phyloP scores from a whole-genome alignment of 2,329 filamentous ascomycete species.

The Fusarium brachygibbosum region DNA sequence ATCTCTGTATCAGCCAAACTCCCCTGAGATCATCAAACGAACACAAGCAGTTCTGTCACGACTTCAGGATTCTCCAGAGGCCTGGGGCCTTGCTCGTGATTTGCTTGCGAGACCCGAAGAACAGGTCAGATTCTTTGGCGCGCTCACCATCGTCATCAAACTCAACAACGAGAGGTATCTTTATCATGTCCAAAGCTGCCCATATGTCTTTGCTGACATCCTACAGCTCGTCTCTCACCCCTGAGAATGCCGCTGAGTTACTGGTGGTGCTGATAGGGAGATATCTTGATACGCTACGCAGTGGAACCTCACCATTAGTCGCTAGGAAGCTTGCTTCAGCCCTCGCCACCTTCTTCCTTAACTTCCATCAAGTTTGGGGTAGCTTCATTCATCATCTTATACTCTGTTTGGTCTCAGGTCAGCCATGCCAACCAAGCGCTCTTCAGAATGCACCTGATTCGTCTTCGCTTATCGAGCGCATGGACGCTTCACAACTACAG shows the following conservation, averaged over 20 bases:
- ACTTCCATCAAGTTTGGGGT: slow-evolving; percentile 77
- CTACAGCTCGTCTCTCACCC: slow-evolving; percentile 63
- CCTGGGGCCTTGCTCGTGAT: slow-evolving; percentile 87
- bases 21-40: slow-evolving; percentile 61
- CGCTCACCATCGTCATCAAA: slow-evolving; percentile 92
- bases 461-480: slow-evolving; percentile 61
- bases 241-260: slow-evolving; percentile 70
- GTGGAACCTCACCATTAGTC: slow-evolving; percentile 70
- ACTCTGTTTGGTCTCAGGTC: slow-evolving; percentile 63
- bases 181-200: too few species aligned
- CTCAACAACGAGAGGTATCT: slow-evolving; percentile 88
- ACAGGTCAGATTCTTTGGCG: slow-evolving; percentile 91
- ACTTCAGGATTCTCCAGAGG: slow-evolving; percentile 82
- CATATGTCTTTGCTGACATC: neutral
- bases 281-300: slow-evolving; percentile 68
- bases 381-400: slow-evolving; percentile 72
- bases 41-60: slow-evolving; percentile 81
- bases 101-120: slow-evolving; percentile 77
- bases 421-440: slow-evolving; percentile 40
- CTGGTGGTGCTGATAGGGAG: slow-evolving; percentile 72
- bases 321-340: slow-evolving; percentile 82
- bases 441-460: slow-evolving; percentile 55
- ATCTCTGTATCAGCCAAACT: slow-evolving; percentile 66
- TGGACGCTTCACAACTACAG: slow-evolving; percentile 63
- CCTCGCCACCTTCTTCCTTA: slow-evolving; percentile 80